A percentile compares a stretch with the other conserved stretches of the same genome.
Conservation (phyloP, 345 rosid genomes). For the Tarenaya hassleriana region DNA sequence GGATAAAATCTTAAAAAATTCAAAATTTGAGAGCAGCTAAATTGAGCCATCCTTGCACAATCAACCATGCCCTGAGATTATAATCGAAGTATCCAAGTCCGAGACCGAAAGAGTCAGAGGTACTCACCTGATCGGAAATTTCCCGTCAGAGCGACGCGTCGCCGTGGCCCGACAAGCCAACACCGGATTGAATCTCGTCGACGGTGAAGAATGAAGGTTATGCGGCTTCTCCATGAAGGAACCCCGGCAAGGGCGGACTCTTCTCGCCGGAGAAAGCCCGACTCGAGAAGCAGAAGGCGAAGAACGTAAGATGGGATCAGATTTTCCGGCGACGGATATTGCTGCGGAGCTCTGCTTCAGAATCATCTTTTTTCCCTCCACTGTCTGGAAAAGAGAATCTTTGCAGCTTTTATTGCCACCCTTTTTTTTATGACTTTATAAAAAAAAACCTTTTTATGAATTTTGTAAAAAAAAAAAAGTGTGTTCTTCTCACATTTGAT, state of each 20-base stretch:
- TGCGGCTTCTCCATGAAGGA: conserved; percentile 22
- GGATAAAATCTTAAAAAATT: background rate
- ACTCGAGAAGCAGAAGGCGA: conserved; percentile 11
- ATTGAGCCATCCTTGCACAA: background rate
- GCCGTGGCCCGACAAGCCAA: conserved; percentile 22
- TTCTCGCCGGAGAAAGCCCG: conserved; percentile 10
- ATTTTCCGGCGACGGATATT: conserved; percentile 17
- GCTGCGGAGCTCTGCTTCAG: conserved; percentile 26
- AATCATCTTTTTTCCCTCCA: conserved; percentile 16
- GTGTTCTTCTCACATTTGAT: no score
- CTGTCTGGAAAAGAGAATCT: no score
- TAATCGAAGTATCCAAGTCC: background rate
- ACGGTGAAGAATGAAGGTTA: conserved; percentile 9
- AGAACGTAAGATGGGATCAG: conserved; percentile 10
- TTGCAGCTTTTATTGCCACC: no score
- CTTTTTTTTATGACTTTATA: no score
- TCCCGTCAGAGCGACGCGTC: conserved; percentile 19
- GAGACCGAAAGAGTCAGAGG: background rate
- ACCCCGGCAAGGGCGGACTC: conserved; percentile 4
- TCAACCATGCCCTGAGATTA: background rate
- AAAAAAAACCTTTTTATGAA: no score
- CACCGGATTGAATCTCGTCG: conserved; percentile 18
- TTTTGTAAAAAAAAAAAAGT: no score
- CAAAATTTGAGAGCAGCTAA: background rate
- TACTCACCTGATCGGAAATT: conserved; percentile 19